These are phyloP conservation scores for Bruguiera hainesii DNA, from an alignment of 441 rosid species.

Conservation along the genomic window DNA sequence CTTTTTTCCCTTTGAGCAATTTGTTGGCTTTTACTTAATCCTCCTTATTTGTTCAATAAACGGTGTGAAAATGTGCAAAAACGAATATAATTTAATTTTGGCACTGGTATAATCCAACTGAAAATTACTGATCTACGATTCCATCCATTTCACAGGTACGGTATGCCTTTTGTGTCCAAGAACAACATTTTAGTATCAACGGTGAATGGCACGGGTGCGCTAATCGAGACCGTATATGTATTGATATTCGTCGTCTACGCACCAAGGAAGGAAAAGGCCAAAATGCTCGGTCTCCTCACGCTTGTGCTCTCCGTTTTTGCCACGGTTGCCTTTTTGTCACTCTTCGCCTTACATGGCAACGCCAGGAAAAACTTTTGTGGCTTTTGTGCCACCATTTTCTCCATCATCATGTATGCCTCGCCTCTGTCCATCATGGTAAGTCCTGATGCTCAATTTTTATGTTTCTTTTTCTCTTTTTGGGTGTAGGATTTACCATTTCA, in stretches of 20 bases:
- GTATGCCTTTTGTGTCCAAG: constrained; percentile 82
- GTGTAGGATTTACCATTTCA: no score
- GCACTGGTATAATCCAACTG: no score
- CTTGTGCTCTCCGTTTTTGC: constrained; percentile 52
- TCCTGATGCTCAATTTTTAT: neutral
- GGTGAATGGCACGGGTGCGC: constrained; percentile 75
- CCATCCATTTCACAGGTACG: constrained; percentile 52
- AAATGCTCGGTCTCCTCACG: constrained; percentile 56
- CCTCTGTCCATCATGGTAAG: constrained; percentile 91
- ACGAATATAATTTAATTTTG: no score
- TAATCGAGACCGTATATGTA: constrained; percentile 65
- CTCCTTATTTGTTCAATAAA: no score
- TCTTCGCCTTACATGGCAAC: constrained; percentile 60
- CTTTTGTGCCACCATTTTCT: constrained; percentile 69
- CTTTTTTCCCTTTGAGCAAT: no score
- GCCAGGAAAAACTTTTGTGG: constrained; percentile 77
- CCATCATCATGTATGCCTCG: constrained; percentile 90
- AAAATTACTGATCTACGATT: no score
- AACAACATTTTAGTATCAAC: constrained; percentile 75
- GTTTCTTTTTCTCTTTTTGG: no score
- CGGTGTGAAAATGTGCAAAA: no score
- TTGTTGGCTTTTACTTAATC: no score
- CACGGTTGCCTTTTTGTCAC: constrained; percentile 53
- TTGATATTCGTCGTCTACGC: constrained; percentile 58
- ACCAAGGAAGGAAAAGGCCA: constrained; percentile 64